Base-by-base conservation (phyloP, 1,284 basidiomycete genomes). In the Ceratobasidium sp. region DNA sequence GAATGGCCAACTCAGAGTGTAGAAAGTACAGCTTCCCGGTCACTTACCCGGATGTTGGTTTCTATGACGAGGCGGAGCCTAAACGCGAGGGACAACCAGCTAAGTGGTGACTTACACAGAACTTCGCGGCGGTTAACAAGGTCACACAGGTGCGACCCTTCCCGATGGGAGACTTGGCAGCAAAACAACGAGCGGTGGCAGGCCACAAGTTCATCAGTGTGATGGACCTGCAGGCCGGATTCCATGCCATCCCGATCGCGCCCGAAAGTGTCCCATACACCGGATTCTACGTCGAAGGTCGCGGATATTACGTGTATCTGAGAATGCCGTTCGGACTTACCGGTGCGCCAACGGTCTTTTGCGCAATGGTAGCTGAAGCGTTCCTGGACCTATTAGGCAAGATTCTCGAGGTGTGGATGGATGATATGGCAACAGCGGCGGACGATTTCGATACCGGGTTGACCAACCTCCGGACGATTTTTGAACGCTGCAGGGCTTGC, bases 91-190 rank as follows among this genome's bases (percentile, higher is more conserved):
- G 7, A 18, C 72, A 20, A n/a, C 66, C 7, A 68, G 66, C 66
- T 49, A 81, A 80, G 56, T 82, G 79, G 79, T 42, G 79, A 40
- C 61, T 82, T 2, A 69, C 66, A 44, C 81, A 82, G 44, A 79
- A 79, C 28, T 81, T 79, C 56, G 55, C 53, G 44, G 42, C 68
- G 42, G 55, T 82, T 18, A 82, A 82, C 77, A 68, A 77, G 58
- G 81, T 77, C 12, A 81, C 81, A 9, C 56, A 80, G 60, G 69
- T 82, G 1, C 71, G 76, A 42, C 67, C 64, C n/a, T 71, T 79
- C 70, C 77, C 53, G 13, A 73, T 67, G 40, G 77, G 77, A 23
- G 58, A 77, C 63, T 46, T 78, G 1, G 51, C 58, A 28, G 46
- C 46, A 20, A 80, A 77, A 23, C 68, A 79, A 15, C 49, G 64